These are phyloP conservation scores for Eruca vesicaria DNA, from an alignment of 441 rosid species.

Conservation along the genomic window DNA sequence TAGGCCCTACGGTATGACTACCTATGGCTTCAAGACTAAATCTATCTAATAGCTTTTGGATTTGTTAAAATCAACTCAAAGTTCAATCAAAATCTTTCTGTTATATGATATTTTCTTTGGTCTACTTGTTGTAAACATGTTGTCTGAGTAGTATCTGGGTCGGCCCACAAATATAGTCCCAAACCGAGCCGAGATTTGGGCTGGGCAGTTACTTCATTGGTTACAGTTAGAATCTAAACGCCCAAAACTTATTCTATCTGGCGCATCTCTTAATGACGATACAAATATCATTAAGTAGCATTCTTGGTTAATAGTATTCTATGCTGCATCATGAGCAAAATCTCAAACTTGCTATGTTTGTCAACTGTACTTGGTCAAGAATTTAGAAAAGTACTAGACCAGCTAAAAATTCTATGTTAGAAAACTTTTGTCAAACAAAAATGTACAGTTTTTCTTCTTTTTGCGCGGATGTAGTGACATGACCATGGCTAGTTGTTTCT, in stretches of 20 bases:
- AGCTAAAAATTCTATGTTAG: too few species aligned
- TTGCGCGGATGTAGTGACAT: not conserved
- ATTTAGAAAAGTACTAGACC: too few species aligned
- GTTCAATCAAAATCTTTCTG: not conserved
- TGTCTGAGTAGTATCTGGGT: not conserved
- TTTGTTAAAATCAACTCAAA: constrained; percentile 4
- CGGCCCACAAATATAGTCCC: not conserved
- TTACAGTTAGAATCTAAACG: not conserved
- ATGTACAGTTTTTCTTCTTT: too few species aligned
- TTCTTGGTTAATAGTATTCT: too few species aligned
- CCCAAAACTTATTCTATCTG: not conserved
- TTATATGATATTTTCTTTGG: not conserved
- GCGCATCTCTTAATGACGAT: too few species aligned
- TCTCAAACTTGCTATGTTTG: too few species aligned
- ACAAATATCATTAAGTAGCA: too few species aligned
- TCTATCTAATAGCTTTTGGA: not conserved
- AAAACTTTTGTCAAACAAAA: too few species aligned
- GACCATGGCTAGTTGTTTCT: not conserved
- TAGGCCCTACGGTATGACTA: constrained; percentile 7
- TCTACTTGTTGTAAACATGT: not conserved
- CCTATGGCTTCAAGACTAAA: not conserved
- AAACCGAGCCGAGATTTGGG: not conserved
- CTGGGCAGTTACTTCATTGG: constrained; percentile 3
- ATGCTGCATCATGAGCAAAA: too few species aligned
- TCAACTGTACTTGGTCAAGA: too few species aligned